phyloP scores from a whole-genome alignment of 495 filamentous ascomycete genomes.

The Aspergillus hancockii region DNA sequence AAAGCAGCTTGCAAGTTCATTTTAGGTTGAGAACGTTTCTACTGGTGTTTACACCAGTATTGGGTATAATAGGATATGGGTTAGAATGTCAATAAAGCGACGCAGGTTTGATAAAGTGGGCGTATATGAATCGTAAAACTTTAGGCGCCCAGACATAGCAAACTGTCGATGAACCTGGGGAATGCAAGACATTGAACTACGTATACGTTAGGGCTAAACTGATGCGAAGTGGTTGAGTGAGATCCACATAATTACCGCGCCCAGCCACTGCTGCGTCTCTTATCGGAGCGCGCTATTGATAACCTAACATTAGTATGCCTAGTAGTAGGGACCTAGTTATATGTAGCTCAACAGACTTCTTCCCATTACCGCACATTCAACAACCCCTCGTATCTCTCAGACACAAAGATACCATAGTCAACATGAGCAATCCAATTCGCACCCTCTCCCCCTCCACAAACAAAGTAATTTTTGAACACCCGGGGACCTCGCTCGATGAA shows the following conservation, averaged over 20 bases:
- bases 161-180: neutral
- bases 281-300: constrained; percentile 2
- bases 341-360: neutral
- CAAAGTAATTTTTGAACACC: constrained; percentile 76
- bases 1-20: neutral
- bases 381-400: neutral
- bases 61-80: too few species aligned
- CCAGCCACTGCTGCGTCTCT: neutral
- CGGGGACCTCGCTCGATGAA: constrained; percentile 68
- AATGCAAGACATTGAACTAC: too few species aligned
- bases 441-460: constrained; percentile 89
- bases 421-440: constrained; percentile 80
- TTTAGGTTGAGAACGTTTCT: neutral
- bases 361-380: neutral
- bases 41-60: neutral
- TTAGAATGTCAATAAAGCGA: too few species aligned
- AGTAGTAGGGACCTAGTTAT: neutral
- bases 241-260: neutral
- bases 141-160: too few species aligned
- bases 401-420: constrained; percentile 17
- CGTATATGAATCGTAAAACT: too few species aligned
- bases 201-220: too few species aligned
- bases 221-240: neutral
- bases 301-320: too few species aligned
- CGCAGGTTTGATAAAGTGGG: too few species aligned